These are phyloP conservation scores for Datura wrightii DNA, from an alignment of 257 asterid genomes.

Conservation along the genomic window DNA sequence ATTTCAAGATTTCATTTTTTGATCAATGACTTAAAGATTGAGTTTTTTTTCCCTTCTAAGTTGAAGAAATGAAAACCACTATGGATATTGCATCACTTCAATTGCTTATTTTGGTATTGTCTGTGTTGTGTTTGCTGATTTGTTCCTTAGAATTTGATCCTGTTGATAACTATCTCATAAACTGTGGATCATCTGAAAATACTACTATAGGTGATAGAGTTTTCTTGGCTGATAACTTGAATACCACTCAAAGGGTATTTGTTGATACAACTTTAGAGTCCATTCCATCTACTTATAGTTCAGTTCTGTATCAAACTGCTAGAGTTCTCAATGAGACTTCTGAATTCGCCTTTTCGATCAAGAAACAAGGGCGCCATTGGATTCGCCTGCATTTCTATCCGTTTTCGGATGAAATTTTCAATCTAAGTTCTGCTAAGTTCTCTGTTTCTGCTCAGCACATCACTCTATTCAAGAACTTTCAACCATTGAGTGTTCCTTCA, in stretches of 20 bases:
- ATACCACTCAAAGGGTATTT: constrained; percentile 32
- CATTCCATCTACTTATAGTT: constrained; percentile 38
- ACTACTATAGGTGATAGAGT: constrained; percentile 42
- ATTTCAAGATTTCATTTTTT: not conserved
- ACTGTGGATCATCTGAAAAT: constrained; percentile 47
- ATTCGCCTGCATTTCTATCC: constrained; percentile 50
- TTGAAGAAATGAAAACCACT: not conserved
- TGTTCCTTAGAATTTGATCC: constrained; percentile 41
- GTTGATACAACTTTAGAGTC: constrained; percentile 34
- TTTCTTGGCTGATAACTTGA: constrained; percentile 45
- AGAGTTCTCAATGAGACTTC: constrained; percentile 44
- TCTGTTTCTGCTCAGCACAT: constrained; percentile 45
- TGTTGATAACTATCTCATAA: constrained; percentile 48
- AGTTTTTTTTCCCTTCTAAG: not conserved
- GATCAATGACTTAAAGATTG: constrained; percentile 20
- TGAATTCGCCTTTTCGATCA: constrained; percentile 41
- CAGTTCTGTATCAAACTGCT: constrained; percentile 44
- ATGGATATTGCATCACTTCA: constrained; percentile 12
- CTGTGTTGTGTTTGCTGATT: constrained; percentile 32
- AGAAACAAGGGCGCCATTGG: constrained; percentile 45
- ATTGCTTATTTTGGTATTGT: constrained; percentile 8
- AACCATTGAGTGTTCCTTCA: constrained; percentile 33
- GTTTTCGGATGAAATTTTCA: constrained; percentile 30
- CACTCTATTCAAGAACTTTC: constrained; percentile 46
- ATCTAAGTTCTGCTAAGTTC: constrained; percentile 43